Evolutionary conservation across 2,329 filamentous ascomycete species (phyloP).

Genomic region (Nannizziopsis barbatae): DNA sequence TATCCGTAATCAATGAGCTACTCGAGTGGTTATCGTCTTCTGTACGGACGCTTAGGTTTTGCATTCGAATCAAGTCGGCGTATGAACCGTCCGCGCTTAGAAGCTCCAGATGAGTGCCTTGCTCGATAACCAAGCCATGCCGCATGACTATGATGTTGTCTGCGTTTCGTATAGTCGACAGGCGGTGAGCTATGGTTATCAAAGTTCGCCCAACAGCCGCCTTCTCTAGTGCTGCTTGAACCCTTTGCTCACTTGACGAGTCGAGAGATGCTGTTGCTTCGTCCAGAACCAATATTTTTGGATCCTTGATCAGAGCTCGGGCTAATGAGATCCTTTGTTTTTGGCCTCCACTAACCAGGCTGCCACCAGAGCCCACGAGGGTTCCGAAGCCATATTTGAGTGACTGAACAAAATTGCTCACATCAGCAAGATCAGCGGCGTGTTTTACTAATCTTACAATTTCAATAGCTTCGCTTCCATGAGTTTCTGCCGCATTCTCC

Average conservation of each 20-base stretch:
- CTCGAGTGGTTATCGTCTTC: slow-evolving; percentile 8
- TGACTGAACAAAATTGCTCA: slow-evolving; percentile 43
- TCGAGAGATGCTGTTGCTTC: slow-evolving; percentile 25
- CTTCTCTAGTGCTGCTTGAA: slow-evolving; percentile 19
- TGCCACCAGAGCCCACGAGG: slow-evolving; percentile 47
- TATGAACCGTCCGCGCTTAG: slow-evolving; percentile 28
- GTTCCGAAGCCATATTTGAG: slow-evolving; percentile 43
- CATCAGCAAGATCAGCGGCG: slow-evolving; percentile 50
- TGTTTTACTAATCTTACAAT: slow-evolving; percentile 33
- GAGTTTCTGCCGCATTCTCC: slow-evolving; percentile 33
- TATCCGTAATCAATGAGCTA: slow-evolving; percentile 7
- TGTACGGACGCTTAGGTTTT: slow-evolving; percentile 22
- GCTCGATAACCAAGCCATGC: slow-evolving; percentile 19
- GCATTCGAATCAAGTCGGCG: slow-evolving; percentile 36
- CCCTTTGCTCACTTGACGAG: slow-evolving; percentile 18
- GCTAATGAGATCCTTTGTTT: slow-evolving; percentile 65
- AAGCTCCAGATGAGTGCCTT: slow-evolving; percentile 21
- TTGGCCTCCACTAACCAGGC: slow-evolving; percentile 22
- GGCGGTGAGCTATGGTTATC: slow-evolving; percentile 23
- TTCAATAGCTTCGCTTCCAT: slow-evolving; percentile 38
- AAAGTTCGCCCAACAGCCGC: slow-evolving; percentile 17
- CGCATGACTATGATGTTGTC: slow-evolving; percentile 24
- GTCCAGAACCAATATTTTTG: slow-evolving; percentile 54
- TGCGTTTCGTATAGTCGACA: slow-evolving; percentile 22
- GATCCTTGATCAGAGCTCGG: slow-evolving; percentile 67